Conservation (phyloP, 1,284 basidiomycete genomes). For the Trichosporon inkin region DNA sequence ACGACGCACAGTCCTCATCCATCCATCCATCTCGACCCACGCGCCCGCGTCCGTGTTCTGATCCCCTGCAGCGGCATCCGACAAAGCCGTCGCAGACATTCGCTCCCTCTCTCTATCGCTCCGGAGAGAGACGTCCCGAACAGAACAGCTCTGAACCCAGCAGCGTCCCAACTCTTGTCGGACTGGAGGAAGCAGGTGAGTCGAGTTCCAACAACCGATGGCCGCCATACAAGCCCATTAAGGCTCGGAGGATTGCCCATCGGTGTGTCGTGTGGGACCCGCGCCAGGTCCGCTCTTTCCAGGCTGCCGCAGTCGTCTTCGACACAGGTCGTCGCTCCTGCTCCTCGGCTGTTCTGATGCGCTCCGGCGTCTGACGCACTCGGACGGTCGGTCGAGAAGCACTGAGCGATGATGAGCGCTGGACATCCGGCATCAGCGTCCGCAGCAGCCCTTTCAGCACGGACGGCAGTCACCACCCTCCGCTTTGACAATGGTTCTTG, state of each 20-base stretch:
- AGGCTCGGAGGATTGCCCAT: constrained; percentile 1
- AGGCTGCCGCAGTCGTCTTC: neutral
- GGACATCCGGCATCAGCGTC: neutral
- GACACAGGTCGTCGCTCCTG: neutral
- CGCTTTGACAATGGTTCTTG: neutral
- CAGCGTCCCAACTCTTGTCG: neutral
- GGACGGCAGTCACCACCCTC: constrained; percentile 6
- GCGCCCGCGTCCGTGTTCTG: constrained; percentile 5
- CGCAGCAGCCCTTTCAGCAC: neutral
- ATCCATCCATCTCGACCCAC: constrained; percentile 5
- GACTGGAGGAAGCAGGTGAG: constrained; percentile 3
- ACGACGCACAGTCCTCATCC: constrained; percentile 5
- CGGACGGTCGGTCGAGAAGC: neutral
- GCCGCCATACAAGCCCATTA: neutral
- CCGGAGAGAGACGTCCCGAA: no score
- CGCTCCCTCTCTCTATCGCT: no score
- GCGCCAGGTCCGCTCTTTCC: neutral
- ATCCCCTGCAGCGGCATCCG: neutral
- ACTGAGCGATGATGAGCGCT: constrained; percentile 1
- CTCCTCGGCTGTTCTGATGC: neutral
- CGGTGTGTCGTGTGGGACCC: neutral
- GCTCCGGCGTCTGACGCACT: neutral
- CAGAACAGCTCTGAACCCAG: neutral
- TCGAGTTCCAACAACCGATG: neutral
- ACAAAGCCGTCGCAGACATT: no score